Conservation (phyloP, 2,329 filamentous ascomycete species). For the Colletotrichum brevisporum region DNA sequence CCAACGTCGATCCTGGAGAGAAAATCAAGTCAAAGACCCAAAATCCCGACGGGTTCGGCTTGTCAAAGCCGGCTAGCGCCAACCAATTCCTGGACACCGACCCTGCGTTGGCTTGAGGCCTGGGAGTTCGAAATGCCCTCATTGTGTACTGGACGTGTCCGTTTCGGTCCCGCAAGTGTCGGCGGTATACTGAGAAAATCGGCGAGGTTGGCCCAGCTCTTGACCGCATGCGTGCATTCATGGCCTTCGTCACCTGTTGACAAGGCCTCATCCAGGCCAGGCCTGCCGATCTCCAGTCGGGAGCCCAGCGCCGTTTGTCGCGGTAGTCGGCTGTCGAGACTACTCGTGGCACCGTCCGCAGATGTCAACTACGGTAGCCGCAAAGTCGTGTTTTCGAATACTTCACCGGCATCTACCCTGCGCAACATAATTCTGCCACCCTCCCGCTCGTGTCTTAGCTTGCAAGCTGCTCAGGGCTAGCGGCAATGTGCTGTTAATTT, state of each 20-base stretch:
- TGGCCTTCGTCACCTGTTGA: constrained; percentile 1
- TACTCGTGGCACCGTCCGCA: constrained; percentile 18
- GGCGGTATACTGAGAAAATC: background rate
- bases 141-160: background rate
- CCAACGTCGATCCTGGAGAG: constrained; percentile 28
- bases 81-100: constrained; percentile 5
- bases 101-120: background rate
- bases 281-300: constrained; percentile 25
- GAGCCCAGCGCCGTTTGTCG: background rate
- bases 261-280: constrained; percentile 14
- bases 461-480: constrained; percentile 7
- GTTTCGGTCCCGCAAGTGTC: background rate
- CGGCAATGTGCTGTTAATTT: constrained; percentile 25
- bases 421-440: background rate
- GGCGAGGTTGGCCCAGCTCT: background rate
- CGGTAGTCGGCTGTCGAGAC: constrained; percentile 2
- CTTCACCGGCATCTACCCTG: no score
- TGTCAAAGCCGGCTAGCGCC: constrained; percentile 20
- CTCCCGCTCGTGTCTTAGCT: constrained; percentile 16
- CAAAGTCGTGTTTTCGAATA: constrained; percentile 12
- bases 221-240: constrained; percentile 18
- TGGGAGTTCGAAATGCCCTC: background rate
- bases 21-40: constrained; percentile 10
- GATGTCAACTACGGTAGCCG: constrained; percentile 23
- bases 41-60: constrained; percentile 17